Evolutionary conservation across 2,329 filamentous ascomycete species (phyloP).

Genomic region (Fusarium succisae): DNA sequence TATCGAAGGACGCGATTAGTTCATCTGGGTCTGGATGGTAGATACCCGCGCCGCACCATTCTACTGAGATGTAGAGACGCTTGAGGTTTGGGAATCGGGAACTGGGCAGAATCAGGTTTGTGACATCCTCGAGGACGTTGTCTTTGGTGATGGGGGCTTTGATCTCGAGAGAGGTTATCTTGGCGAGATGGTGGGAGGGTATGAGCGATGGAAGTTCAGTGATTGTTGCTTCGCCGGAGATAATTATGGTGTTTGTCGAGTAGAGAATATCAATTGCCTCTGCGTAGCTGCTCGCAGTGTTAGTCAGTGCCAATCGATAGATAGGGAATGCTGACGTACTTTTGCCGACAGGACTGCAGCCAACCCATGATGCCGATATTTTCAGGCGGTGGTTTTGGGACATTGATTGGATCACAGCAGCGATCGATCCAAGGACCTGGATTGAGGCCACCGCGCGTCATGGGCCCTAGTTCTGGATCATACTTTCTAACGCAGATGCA

Average conservation of each 20-base stretch:
- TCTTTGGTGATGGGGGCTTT: neutral
- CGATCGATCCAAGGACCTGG: neutral
- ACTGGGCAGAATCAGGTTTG: neutral
- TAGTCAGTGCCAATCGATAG: accelerated
- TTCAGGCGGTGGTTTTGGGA: neutral
- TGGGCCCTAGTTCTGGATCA: neutral
- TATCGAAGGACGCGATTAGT: neutral
- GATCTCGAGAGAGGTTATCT: conserved; percentile 7
- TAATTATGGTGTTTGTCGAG: neutral
- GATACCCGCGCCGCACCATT: neutral
- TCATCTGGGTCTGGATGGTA: neutral
- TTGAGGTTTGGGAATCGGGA: neutral
- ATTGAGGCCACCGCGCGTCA: neutral
- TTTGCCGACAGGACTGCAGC: conserved; percentile 5
- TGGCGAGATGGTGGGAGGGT: neutral
- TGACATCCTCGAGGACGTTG: neutral
- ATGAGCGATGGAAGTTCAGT: neutral
- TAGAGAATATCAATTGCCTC: conserved; percentile 7
- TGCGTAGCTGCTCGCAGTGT: neutral
- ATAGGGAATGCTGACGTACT: neutral
- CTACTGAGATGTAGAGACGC: neutral
- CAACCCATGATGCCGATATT: neutral
- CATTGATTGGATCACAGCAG: neutral
- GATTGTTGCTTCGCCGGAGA: neutral
- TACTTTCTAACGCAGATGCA: neutral